A percentile compares a stretch with the other conserved stretches of the same genome.
phyloP scores from a whole-genome alignment of 2,329 filamentous ascomycete species.

The Thermoascus crustaceus region DNA sequence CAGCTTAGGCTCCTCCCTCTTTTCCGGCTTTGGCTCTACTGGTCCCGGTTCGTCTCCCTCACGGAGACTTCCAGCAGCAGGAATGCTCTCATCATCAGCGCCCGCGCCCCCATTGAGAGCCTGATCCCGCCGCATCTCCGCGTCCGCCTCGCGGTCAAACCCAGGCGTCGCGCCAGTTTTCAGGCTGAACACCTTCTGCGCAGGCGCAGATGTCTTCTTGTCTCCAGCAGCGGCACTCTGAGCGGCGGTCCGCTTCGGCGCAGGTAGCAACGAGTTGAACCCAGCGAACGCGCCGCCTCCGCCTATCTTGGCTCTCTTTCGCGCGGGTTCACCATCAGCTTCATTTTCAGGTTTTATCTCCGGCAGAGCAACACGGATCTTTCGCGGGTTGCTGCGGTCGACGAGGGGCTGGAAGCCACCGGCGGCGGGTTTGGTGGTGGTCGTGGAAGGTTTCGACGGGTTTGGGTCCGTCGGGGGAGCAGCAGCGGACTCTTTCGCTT shows the following conservation, averaged over 20 bases:
- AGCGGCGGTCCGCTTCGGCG: slow-evolving; percentile 60
- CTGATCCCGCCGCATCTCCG: slow-evolving; percentile 25
- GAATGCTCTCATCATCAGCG: slow-evolving; percentile 25
- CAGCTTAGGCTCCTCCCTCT: slow-evolving; percentile 37
- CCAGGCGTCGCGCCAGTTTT: slow-evolving; percentile 79
- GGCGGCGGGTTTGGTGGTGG: slow-evolving; percentile 21
- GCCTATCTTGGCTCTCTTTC: slow-evolving; percentile 61
- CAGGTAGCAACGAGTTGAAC: slow-evolving; percentile 79
- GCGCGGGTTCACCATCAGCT: slow-evolving; percentile 47
- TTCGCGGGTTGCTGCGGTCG: slow-evolving; percentile 70
- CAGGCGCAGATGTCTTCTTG: slow-evolving; percentile 28
- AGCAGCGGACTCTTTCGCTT: slow-evolving; percentile 5
- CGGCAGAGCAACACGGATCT: slow-evolving; percentile 74
- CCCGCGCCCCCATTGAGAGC: slow-evolving; percentile 13
- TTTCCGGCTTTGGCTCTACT: slow-evolving; percentile 7
- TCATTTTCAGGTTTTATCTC: slow-evolving; percentile 38
- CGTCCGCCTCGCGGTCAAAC: slow-evolving; percentile 58
- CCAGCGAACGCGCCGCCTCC: slow-evolving; percentile 64
- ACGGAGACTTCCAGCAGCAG: slow-evolving; percentile 18
- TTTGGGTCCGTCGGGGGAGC: slow-evolving; percentile 2
- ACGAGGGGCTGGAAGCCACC: slow-evolving; percentile 66
- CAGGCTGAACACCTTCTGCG: slow-evolving; percentile 57
- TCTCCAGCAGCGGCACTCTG: slow-evolving; percentile 14
- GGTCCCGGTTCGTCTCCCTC: no score
- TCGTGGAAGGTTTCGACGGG: slow-evolving; percentile 21